Evolutionary conservation across 345 rosid genomes (phyloP).

Genomic region (Noccaea caerulescens): DNA sequence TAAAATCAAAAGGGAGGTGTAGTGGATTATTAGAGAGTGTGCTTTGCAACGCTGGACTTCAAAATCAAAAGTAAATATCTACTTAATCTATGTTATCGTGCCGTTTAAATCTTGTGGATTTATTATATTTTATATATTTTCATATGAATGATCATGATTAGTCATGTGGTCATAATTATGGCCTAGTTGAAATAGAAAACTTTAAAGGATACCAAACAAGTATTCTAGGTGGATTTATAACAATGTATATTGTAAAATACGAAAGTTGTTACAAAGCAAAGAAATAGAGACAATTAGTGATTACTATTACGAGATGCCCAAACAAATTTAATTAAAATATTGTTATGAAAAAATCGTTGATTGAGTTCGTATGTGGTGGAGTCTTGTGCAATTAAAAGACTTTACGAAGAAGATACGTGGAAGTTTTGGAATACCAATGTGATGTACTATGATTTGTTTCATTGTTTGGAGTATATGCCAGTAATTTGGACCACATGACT

Average conservation of each 20-base stretch:
- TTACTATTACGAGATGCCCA: not conserved
- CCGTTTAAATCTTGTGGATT: constrained; percentile 19
- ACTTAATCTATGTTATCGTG: constrained; percentile 32
- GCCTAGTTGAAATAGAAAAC: constrained; percentile 1
- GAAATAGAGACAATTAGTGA: not conserved
- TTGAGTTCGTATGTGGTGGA: too few relatives aligned
- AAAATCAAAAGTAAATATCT: constrained; percentile 22
- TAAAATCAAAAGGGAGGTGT: not conserved
- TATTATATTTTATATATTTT: constrained; percentile 1
- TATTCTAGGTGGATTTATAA: constrained; percentile 1
- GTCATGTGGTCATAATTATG: constrained; percentile 40
- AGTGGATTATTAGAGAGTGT: constrained; percentile 39
- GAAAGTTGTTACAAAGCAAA: not conserved
- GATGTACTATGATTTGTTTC: too few relatives aligned
- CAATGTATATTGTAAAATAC: not conserved
- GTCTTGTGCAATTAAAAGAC: too few relatives aligned
- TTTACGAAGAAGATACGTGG: too few relatives aligned
- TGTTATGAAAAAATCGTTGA: not conserved
- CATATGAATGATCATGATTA: constrained; percentile 32
- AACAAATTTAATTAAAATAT: not conserved
- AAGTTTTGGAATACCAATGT: too few relatives aligned
- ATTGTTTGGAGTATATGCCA: too few relatives aligned
- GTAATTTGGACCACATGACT: too few relatives aligned
- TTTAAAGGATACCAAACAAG: not conserved
- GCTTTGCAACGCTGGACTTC: constrained; percentile 35